Conservation (phyloP, 106 monocot genomes). For the Cymbidium sinense region DNA sequence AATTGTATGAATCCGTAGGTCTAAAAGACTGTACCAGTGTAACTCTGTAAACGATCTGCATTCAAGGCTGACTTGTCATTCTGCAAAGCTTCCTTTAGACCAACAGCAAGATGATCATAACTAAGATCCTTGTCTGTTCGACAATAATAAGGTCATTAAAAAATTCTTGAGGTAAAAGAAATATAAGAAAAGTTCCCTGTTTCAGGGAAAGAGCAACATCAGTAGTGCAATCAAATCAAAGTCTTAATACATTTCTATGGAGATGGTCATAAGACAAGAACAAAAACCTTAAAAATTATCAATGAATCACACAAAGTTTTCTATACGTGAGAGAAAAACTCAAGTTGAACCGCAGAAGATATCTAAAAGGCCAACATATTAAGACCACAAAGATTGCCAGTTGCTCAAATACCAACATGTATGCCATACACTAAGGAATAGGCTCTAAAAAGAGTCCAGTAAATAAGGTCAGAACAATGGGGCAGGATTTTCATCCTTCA, state of each 20-base stretch:
- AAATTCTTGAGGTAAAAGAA: neutral
- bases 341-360: neutral
- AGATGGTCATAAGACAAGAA: neutral
- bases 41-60: conserved; percentile 79
- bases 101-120: conserved; percentile 83
- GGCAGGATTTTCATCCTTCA: neutral
- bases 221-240: neutral
- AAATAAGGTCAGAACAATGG: neutral
- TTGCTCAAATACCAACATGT: neutral
- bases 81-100: conserved; percentile 67
- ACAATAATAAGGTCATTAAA: neutral
- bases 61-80: conserved; percentile 66
- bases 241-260: neutral
- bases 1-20: neutral
- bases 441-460: neutral
- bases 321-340: neutral
- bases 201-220: neutral
- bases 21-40: conserved; percentile 45
- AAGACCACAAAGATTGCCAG: neutral
- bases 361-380: neutral
- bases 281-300: neutral
- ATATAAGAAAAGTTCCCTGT: neutral
- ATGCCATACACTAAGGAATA: neutral
- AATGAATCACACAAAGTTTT: neutral
- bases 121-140: conserved; percentile 68